Percentiles rank a stretch among this genome's conserved stretches.
These are phyloP conservation scores for Flaveria trinervia DNA, from an alignment of 129 eudicot species.

Conservation along the genomic window DNA sequence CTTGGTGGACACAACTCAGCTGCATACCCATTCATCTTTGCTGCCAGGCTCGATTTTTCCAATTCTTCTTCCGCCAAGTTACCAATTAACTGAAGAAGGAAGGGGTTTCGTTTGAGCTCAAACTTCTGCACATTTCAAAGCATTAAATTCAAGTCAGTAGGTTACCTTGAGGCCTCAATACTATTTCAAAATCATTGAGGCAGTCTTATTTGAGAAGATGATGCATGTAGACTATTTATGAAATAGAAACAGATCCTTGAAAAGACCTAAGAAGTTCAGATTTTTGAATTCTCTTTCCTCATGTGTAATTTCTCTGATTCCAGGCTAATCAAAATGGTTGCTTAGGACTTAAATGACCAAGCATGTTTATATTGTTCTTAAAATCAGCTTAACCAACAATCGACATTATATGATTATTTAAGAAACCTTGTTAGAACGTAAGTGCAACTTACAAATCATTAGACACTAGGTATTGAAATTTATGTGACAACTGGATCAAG, in stretches of 20 bases:
- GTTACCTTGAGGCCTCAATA: background rate
- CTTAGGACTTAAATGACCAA: too few species aligned
- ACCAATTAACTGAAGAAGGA: slow-evolving; percentile 89
- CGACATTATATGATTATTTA: background rate
- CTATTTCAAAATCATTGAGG: background rate
- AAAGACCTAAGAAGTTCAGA: background rate
- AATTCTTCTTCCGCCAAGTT: slow-evolving; percentile 89
- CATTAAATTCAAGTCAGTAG: background rate
- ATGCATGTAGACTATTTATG: background rate
- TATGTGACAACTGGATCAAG: background rate
- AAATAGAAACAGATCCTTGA: background rate
- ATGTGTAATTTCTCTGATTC: too few species aligned
- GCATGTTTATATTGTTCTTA: slow-evolving; percentile 4
- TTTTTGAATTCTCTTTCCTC: too few species aligned
- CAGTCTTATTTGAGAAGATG: background rate
- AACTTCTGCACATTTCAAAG: slow-evolving; percentile 62
- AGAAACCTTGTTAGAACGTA: background rate
- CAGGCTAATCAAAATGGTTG: too few species aligned
- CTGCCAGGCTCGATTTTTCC: slow-evolving; percentile 71
- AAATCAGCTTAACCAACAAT: background rate
- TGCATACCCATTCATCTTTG: slow-evolving; percentile 85
- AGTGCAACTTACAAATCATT: background rate
- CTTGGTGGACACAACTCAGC: slow-evolving; percentile 85
- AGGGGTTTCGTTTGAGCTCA: slow-evolving; percentile 82
- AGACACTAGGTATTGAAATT: background rate